A percentile compares a stretch with the other conserved stretches of the same genome.
Conservation (phyloP, 306 rosid genomes). For the Citrullus mucosospermus region DNA sequence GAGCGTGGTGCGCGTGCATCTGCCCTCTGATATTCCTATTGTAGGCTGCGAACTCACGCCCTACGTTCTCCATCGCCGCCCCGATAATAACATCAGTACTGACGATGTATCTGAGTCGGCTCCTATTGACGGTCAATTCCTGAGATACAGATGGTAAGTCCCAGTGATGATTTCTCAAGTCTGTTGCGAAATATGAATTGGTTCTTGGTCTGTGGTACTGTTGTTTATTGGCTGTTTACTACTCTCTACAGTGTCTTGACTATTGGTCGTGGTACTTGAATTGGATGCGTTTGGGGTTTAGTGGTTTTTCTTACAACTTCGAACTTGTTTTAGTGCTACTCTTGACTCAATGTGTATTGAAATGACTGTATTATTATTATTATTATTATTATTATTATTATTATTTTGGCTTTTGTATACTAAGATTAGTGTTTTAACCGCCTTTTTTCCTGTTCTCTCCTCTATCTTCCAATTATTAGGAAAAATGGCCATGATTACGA, state of each 20-base stretch:
- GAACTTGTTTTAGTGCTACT: background rate
- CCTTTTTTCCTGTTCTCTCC: background rate
- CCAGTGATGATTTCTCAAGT: background rate
- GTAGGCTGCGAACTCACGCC: constrained; percentile 98
- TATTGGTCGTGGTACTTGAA: background rate
- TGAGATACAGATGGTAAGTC: constrained; percentile 88
- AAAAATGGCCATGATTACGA: background rate
- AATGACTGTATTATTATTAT: background rate
- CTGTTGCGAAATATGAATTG: background rate
- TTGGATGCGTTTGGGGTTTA: background rate
- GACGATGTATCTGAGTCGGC: constrained; percentile 77
- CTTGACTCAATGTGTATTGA: background rate
- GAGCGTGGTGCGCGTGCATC: constrained; percentile 89
- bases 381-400: no score
- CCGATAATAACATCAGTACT: constrained; percentile 31
- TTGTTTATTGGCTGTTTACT: background rate
- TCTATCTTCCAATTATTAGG: background rate
- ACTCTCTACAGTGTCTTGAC: background rate
- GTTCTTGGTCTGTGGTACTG: background rate
- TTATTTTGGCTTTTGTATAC: background rate
- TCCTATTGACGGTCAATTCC: constrained; percentile 68
- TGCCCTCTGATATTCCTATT: constrained; percentile 95
- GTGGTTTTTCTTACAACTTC: background rate
- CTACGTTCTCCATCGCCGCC: constrained; percentile 74
- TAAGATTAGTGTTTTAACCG: background rate